A percentile compares a stretch with the other conserved stretches of the same genome.
phyloP scores from a whole-genome alignment of 208 protist genomes.

The Strigomonas culicis region DNA sequence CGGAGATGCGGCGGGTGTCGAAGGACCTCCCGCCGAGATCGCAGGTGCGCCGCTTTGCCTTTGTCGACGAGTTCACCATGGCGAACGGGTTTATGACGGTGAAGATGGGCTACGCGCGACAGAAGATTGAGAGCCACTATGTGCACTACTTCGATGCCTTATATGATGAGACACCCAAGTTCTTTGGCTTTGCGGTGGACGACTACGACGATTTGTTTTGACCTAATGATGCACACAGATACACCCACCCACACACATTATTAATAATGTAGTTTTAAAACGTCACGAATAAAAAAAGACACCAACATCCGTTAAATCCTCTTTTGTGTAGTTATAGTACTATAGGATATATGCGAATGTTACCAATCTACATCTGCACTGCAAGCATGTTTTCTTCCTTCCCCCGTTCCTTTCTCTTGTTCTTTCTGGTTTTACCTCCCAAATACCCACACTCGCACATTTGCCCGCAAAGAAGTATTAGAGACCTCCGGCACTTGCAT shows the following conservation, averaged over 20 bases:
- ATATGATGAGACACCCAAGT: slow-evolving; percentile 90
- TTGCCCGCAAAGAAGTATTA: neutral
- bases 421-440: slow-evolving; percentile 2
- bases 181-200: slow-evolving; percentile 90
- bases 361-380: too few species aligned
- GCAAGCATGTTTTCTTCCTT: neutral
- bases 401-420: neutral
- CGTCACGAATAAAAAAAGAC: neutral
- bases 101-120: slow-evolving; percentile 83
- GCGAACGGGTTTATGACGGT: slow-evolving; percentile 89
- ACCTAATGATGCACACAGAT: neutral
- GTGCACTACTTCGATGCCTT: slow-evolving; percentile 88
- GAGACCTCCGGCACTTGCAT: too few species aligned
- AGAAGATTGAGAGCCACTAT: slow-evolving; percentile 85
- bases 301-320: neutral
- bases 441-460: slow-evolving; percentile 7
- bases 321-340: neutral
- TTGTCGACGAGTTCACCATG: slow-evolving; percentile 89
- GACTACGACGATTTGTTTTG: slow-evolving; percentile 92
- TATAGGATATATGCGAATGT: too few species aligned
- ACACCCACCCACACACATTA: slow-evolving; percentile 3
- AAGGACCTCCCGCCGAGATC: slow-evolving; percentile 68
- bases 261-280: neutral
- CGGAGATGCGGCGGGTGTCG: slow-evolving; percentile 78
- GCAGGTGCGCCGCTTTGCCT: slow-evolving; percentile 85